Conservation (phyloP, 208 protist genomes). For the Lotmaria passim region DNA sequence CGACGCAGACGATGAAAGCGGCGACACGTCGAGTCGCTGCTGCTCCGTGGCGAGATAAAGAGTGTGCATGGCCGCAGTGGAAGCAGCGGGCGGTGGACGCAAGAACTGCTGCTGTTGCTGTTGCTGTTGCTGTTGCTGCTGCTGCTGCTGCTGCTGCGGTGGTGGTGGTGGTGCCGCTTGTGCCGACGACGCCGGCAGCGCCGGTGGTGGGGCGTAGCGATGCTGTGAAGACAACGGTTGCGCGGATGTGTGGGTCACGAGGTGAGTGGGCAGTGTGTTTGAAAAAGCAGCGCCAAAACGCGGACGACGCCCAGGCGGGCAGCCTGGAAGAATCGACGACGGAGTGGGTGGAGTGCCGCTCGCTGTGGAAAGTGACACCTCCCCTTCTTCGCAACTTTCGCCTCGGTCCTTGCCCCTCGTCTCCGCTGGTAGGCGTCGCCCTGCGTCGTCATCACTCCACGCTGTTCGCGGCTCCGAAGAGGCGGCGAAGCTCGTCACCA, state of each 20-base stretch:
- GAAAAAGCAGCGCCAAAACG: too few relatives aligned
- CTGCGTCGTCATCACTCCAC: too few relatives aligned
- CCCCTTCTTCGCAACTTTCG: too few relatives aligned
- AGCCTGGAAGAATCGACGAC: background rate
- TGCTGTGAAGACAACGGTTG: background rate
- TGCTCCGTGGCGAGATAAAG: conserved; percentile 15
- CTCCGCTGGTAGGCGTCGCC: too few relatives aligned
- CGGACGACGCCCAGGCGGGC: too few relatives aligned
- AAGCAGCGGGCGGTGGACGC: background rate
- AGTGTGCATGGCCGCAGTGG: conserved; percentile 9
- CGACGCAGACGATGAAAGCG: conserved; percentile 5
- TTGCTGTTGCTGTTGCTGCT: too few relatives aligned
- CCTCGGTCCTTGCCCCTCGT: too few relatives aligned
- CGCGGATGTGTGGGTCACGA: background rate
- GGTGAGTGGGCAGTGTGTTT: too few relatives aligned
- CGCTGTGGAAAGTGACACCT: too few relatives aligned
- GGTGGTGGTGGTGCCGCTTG: too few relatives aligned
- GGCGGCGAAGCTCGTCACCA: background rate
- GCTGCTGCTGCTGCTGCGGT: too few relatives aligned
- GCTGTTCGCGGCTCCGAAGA: background rate
- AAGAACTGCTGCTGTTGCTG: background rate
- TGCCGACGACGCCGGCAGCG: too few relatives aligned
- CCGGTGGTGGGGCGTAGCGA: conserved; percentile 7
- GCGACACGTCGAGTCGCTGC: background rate
- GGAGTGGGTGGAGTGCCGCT: background rate